phyloP scores from a whole-genome alignment of 257 asterid genomes.

The Nicotiana benthamiana region DNA sequence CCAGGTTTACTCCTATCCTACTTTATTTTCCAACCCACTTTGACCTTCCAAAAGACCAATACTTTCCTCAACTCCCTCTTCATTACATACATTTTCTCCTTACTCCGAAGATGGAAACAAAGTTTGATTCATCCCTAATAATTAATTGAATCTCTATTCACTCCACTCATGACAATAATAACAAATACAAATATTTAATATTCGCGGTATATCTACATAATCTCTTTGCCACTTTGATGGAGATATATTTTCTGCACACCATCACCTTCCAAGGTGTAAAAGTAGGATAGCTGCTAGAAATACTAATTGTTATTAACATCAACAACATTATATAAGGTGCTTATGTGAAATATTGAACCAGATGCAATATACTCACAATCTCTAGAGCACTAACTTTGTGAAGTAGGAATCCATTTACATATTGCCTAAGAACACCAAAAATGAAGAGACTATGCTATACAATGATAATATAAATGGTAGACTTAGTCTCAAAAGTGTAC shows the following conservation, averaged over 20 bases:
- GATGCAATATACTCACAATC: constrained; percentile 34
- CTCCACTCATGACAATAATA: too few relatives aligned
- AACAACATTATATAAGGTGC: neutral
- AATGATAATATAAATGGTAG: neutral
- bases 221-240: constrained; percentile 44
- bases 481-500: neutral
- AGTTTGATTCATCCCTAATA: too few relatives aligned
- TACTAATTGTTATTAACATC: neutral
- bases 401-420: constrained; percentile 37
- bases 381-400: constrained; percentile 43
- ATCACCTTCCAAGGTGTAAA: constrained; percentile 33
- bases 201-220: constrained; percentile 19
- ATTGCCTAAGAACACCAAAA: constrained; percentile 18
- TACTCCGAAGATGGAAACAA: too few relatives aligned
- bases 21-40: too few relatives aligned
- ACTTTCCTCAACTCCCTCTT: too few relatives aligned
- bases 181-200: too few relatives aligned
- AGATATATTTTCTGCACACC: constrained; percentile 27
- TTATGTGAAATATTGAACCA: neutral
- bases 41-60: too few relatives aligned
- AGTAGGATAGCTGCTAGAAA: constrained; percentile 26
- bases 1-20: too few relatives aligned
- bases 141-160: too few relatives aligned
- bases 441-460: neutral
- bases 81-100: too few relatives aligned